phyloP scores from a whole-genome alignment of 805 yeast species.

The Maudiozyma barnettii region DNA sequence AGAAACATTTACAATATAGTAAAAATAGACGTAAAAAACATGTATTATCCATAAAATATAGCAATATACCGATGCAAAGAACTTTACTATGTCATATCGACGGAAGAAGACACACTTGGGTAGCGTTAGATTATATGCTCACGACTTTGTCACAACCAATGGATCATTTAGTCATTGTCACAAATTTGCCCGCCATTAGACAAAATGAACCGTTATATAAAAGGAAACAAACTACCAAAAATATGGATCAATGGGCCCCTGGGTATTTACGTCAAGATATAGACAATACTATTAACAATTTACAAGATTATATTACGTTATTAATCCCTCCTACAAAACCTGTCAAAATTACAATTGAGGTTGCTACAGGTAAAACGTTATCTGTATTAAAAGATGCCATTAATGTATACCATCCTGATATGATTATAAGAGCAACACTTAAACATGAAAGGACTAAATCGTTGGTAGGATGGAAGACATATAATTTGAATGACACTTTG shows the following conservation, averaged over 20 bases:
- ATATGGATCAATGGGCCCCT: slow-evolving; percentile 12
- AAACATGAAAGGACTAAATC: slow-evolving; percentile 21
- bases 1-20: slow-evolving; percentile 5
- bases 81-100: slow-evolving; percentile 53
- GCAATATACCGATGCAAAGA: slow-evolving; percentile 29
- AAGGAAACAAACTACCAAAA: neutral
- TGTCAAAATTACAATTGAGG: slow-evolving; percentile 22
- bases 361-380: slow-evolving; percentile 20
- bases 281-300: slow-evolving; percentile 11
- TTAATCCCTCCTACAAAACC: slow-evolving; percentile 15
- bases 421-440: slow-evolving; percentile 17
- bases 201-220: neutral
- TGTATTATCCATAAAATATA: slow-evolving; percentile 9
- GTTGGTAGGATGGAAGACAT: slow-evolving; percentile 15
- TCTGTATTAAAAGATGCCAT: slow-evolving; percentile 21
- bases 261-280: slow-evolving; percentile 17
- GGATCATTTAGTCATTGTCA: slow-evolving; percentile 53
- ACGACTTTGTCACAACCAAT: slow-evolving; percentile 39
- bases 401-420: slow-evolving; percentile 25
- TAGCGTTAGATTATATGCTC: slow-evolving; percentile 61
- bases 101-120: slow-evolving; percentile 75
- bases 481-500: slow-evolving; percentile 15
- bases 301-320: slow-evolving; percentile 19
- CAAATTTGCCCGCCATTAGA: slow-evolving; percentile 27
- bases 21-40: slow-evolving; percentile 11